Percentiles rank a stretch among this genome's conserved stretches.
Conservation (phyloP, 768 basidiomycete genomes). For the Phallus indusiatus region DNA sequence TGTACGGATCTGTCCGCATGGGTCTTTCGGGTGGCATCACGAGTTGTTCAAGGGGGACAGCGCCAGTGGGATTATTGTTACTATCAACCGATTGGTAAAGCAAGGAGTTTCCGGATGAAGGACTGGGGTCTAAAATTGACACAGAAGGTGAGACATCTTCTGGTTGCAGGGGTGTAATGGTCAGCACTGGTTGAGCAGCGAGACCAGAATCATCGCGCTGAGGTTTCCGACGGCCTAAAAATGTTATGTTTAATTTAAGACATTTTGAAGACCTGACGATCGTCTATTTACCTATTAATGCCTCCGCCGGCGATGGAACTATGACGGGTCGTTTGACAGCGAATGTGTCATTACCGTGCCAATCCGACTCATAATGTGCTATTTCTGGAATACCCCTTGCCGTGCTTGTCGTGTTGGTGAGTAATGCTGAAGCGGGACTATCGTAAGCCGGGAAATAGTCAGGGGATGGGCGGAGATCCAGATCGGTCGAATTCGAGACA, state of each 20-base stretch:
- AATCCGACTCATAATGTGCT: background rate
- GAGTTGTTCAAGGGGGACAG: background rate
- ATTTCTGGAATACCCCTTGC: background rate
- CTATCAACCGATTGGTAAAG: background rate
- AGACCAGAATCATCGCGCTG: background rate
- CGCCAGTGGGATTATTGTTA: background rate
- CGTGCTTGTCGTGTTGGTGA: background rate
- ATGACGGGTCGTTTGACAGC: background rate
- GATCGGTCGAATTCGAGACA: background rate
- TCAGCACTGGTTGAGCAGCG: background rate
- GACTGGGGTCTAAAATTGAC: background rate
- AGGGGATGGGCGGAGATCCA: background rate
- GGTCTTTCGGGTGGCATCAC: background rate
- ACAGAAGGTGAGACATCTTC: background rate
- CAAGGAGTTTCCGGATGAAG: background rate
- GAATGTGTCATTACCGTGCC: background rate
- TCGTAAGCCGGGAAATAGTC: background rate
- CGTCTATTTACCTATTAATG: background rate
- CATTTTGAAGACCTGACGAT: no score
- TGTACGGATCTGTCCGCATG: conserved; percentile 5
- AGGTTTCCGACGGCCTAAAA: no score
- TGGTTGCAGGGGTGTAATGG: background rate
- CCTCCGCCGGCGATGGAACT: background rate
- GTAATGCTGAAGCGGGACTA: background rate
- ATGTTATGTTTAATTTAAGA: no score